Evolutionary conservation across 2,329 filamentous ascomycete genomes (phyloP).

Genomic region (Lomentospora prolificans): DNA sequence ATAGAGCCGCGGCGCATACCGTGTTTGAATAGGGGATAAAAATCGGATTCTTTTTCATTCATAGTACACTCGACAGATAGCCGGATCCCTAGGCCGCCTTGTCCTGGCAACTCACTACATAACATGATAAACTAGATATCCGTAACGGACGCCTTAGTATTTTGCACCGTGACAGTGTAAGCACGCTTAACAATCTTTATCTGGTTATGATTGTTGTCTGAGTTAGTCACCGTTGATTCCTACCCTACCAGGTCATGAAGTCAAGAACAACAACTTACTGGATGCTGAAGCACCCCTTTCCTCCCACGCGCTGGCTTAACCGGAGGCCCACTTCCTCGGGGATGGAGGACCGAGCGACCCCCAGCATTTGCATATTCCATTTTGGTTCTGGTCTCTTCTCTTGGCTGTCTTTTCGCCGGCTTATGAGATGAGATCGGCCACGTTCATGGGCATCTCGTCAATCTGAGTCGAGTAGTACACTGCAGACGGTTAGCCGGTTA

Average conservation of each 20-base stretch:
- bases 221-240: no score
- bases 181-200: neutral
- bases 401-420: neutral
- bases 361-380: neutral
- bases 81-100: neutral
- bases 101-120: neutral
- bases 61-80: neutral
- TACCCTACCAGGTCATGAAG: no score
- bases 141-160: neutral
- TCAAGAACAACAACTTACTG: slow-evolving; percentile 8
- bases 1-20: no score
- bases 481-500: slow-evolving; percentile 20
- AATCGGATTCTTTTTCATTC: neutral
- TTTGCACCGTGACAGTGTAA: neutral
- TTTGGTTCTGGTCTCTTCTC: neutral
- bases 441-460: slow-evolving; percentile 98
- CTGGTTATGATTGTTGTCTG: no score
- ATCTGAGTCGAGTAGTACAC: slow-evolving; percentile 96
- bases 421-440: slow-evolving; percentile 51
- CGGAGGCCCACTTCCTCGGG: neutral
- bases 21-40: neutral
- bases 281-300: slow-evolving; percentile 10
- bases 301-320: slow-evolving; percentile 8
- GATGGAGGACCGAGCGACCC: neutral
- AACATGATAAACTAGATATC: neutral